Evolutionary conservation across 345 rosid species (phyloP), one percentile per base, ranked within the genome.

Genomic region (Gossypium herbaceum): DNA sequence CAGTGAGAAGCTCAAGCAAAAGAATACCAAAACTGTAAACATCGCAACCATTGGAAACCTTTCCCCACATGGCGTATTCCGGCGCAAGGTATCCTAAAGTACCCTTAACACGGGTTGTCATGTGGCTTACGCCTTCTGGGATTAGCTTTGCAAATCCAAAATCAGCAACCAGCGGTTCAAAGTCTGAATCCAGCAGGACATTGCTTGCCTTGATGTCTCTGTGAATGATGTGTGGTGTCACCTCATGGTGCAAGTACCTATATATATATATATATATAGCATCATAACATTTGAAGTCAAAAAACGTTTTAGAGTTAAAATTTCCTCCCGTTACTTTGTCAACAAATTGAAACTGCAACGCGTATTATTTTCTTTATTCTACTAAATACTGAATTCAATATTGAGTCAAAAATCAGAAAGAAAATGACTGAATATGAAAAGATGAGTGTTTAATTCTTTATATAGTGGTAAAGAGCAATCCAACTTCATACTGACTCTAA

Each of bases 1-100:
- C 97, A 0, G 91, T 92, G 43, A 89, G 56, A 3, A 90, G 81
- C 77, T 90, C 98, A 0, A 94, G 88, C 9, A 94, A 80, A 44
- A 94, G 86, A 79, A 94, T 87, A 16, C 97, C 97, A 9, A 87
- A 94, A 76, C 98, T 91, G 75, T 88, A 94, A 11, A 94, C 98
- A 48, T 94, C 98, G 72, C 97, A 92, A 63, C 84, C 79, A 56
- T 91, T 91, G 2, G 97, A 89, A 20, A 86, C 98, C 72, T 87
- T 85, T 4, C 97, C 98, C 88, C 91, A 88, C 89, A 88, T 89
- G 3, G 94, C 90, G 41, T 92, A 92, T 73, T 94, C 94, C 0
- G 97, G 97, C 0, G 97, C 95, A 17, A 94, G 79, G 84, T 91
- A 94, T 1, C 98, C 97, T 27, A 85, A 66, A 5, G 91, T 91